Base-by-base conservation (phyloP, 1,284 basidiomycete genomes). In the Trichosporon ovoides region DNA sequence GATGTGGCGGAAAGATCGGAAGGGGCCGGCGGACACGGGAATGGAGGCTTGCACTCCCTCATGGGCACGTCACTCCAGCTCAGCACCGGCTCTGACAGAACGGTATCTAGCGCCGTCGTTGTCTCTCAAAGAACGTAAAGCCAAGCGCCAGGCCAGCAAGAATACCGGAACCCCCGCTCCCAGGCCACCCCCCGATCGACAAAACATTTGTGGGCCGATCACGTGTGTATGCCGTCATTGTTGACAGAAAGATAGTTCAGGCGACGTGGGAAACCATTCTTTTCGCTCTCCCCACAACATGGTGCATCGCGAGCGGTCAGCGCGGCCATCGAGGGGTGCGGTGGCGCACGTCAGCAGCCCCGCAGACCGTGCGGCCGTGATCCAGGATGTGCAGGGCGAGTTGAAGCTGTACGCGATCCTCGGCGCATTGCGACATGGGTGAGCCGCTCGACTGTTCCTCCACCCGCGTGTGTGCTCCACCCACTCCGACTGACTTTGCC, bases 391-490 rank as follows among this genome's bases (percentile, higher is more conserved):
- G 38, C 73, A 77, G 58, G 65, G 78, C 56, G 79, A 80, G 68
- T 64, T 80, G 63, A 76, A 77, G 66, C 66, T 93, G 55, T 92
- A 86, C 69, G 88, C 87, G 66, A 84, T 88, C 58, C 81, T 94
- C 62, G 80, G 87, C 66, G 90, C 90, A 0, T 84, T 93, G 70
- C 83, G 87, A 52, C 80, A 85, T 58, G 89, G 88, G 73, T 75
- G 59, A 69, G 73, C 68, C 10, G 13, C 19, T 19, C 20, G 18
- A 12, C 24, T n/a, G n/a, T 14, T 11, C 12, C 16, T 24, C n/a
- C 12, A 10, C 16, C 5, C 35, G 19, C 22, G 33, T 20, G 20
- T 3, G 20, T 19, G n/a, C n/a, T n/a, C n/a, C n/a, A n/a, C n/a
- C n/a, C n/a, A n/a, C n/a, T 36, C 33, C 34, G 16, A 22, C 46